phyloP scores from a whole-genome alignment of 352 stramenopile species.

The Pythium periplocum region DNA sequence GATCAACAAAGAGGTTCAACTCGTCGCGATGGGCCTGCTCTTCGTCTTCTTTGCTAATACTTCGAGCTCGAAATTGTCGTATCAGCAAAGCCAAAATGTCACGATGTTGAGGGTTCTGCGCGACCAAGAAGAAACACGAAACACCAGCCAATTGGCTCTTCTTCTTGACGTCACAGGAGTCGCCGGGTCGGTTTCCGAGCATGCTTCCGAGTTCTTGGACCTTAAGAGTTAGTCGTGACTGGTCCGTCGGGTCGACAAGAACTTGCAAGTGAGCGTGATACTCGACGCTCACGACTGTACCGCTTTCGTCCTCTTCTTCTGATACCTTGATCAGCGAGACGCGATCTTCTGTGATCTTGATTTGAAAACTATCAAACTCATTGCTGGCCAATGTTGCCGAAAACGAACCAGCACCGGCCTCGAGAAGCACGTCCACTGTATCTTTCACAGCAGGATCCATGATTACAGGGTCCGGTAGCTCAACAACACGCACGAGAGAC shows the following conservation, averaged over 20 bases:
- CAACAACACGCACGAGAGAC: conserved; percentile 46
- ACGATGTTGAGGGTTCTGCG: conserved; percentile 72
- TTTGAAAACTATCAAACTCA: conserved; percentile 75
- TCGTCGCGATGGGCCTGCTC: conserved; percentile 53
- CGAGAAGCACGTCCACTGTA: conserved; percentile 67
- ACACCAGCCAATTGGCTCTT: conserved; percentile 35
- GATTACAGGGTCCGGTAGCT: conserved; percentile 35
- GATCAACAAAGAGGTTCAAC: conserved; percentile 65
- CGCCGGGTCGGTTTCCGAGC: conserved; percentile 47
- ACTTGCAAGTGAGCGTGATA: conserved; percentile 71
- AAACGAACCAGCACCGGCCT: conserved; percentile 63
- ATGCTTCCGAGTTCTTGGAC: conserved; percentile 73
- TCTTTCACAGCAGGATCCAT: conserved; percentile 62
- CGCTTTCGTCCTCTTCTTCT: conserved; percentile 59
- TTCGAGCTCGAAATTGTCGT: conserved; percentile 59
- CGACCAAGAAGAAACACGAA: conserved; percentile 74
- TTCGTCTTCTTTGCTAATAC: conserved; percentile 43
- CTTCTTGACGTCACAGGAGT: conserved; percentile 58
- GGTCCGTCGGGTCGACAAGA: conserved; percentile 57
- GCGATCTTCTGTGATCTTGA: conserved; percentile 54
- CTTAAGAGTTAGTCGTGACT: conserved; percentile 69
- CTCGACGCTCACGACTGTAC: conserved; percentile 37
- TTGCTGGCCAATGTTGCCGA: conserved; percentile 76
- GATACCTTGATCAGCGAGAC: conserved; percentile 70
- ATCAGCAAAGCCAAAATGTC: conserved; percentile 73